Evolutionary conservation across 495 filamentous ascomycete species (phyloP).

Genomic region (Xylaria grammica): DNA sequence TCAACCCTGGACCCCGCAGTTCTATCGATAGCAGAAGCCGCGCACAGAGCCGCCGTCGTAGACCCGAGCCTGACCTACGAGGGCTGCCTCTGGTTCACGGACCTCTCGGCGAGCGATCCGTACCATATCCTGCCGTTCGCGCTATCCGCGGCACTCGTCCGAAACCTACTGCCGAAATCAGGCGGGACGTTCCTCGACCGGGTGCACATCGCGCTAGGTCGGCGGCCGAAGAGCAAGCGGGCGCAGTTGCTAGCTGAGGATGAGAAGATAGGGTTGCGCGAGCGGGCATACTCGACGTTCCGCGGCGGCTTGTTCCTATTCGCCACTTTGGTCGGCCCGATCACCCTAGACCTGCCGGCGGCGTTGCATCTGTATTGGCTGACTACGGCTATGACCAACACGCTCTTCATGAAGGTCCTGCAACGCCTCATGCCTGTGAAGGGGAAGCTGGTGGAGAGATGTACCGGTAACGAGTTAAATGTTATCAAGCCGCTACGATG

Average conservation of each 20-base stretch:
- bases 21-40: slow-evolving; percentile 11
- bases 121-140: slow-evolving; percentile 67
- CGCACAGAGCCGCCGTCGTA: slow-evolving; percentile 26
- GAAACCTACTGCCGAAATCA: slow-evolving; percentile 45
- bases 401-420: slow-evolving; percentile 19
- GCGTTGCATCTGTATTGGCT: slow-evolving; percentile 79
- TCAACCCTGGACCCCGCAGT: neutral
- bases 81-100: slow-evolving; percentile 80
- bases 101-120: slow-evolving; percentile 75
- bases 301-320: slow-evolving; percentile 44
- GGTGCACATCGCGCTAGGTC: slow-evolving; percentile 25
- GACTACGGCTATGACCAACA: slow-evolving; percentile 42
- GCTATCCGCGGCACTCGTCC: slow-evolving; percentile 56
- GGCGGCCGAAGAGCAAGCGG: slow-evolving; percentile 4
- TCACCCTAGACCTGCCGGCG: slow-evolving; percentile 59
- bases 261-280: neutral
- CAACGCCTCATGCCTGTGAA: slow-evolving; percentile 34
- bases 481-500: slow-evolving; percentile 32
- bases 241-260: neutral
- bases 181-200: slow-evolving; percentile 9
- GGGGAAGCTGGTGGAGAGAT: slow-evolving; percentile 23
- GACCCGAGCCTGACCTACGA: slow-evolving; percentile 67
- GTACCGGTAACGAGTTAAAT: slow-evolving; percentile 24
- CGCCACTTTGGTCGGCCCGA: slow-evolving; percentile 49
- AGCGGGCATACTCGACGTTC: slow-evolving; percentile 33